Evolutionary conservation across 2,329 filamentous ascomycete genomes (phyloP).

Genomic region (Pseudopyrenochaeta lycopersici): DNA sequence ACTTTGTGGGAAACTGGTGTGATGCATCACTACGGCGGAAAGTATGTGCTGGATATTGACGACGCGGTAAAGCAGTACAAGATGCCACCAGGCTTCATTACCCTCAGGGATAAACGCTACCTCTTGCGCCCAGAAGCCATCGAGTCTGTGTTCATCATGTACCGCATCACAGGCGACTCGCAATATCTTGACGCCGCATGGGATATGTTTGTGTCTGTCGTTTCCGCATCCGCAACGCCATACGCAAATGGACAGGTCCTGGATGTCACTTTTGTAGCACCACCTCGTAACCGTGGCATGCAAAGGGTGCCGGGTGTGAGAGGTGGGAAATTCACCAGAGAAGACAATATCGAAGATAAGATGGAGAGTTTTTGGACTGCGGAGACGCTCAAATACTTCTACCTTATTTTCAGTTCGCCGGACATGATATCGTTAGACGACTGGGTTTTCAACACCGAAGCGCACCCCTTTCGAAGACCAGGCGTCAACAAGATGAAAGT

Average conservation of each 20-base stretch:
- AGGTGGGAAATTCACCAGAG: constrained; percentile 2
- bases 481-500: neutral
- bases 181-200: constrained; percentile 55
- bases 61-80: constrained; percentile 23
- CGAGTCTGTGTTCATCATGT: constrained; percentile 68
- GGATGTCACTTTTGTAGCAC: constrained; percentile 49
- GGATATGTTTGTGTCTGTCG: constrained; percentile 58
- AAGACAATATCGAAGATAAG: constrained; percentile 42
- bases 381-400: constrained; percentile 62
- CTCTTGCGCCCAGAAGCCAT: constrained; percentile 65
- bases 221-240: constrained; percentile 49
- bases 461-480: constrained; percentile 56
- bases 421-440: constrained; percentile 57
- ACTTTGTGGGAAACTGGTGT: constrained; percentile 57
- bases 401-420: constrained; percentile 56
- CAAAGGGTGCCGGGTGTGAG: constrained; percentile 5
- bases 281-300: constrained; percentile 3
- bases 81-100: constrained; percentile 52
- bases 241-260: constrained; percentile 56
- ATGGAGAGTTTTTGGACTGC: constrained; percentile 59
- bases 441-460: constrained; percentile 61
- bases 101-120: constrained; percentile 54
- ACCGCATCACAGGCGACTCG: constrained; percentile 65
- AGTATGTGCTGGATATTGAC: constrained; percentile 21
- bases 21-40: constrained; percentile 25